Base-by-base conservation (phyloP, 2,329 filamentous ascomycete genomes). In the Rhynchosporium agropyri region DNA sequence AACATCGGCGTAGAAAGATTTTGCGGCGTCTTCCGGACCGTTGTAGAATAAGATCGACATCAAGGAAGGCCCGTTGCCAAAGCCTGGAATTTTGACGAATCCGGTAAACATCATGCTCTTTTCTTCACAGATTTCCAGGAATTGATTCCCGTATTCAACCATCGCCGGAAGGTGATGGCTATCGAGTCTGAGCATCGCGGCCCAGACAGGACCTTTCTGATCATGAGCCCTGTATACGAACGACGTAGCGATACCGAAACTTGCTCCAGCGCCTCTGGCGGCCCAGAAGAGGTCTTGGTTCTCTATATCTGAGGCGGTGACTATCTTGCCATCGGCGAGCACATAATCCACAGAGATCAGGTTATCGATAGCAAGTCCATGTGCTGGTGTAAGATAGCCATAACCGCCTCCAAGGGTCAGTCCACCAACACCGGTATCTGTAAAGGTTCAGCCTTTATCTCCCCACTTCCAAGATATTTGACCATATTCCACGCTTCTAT, bases 371-470 rank as follows among this genome's bases (percentile, higher is more conserved):
- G 65, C 65, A 4, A 71, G 58, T 3, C 71, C 69, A 20, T 71
- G 63, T 7, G 58, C 43, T 0, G 83, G 81, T 31, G 78, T 81
- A 15, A 88, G 74, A 73, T 81, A 80, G 1, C 86, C 84, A 68
- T 84, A 85, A 4, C 69, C 67, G 2, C 69, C 67, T 13, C 69
- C 68, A 12, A 71, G 60, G 3, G 64, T 67, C 12, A 70, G 51
- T 0, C 69, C 71, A 1, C 67, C 65, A 12, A 72, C 40, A 15
- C 60, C 60, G 15, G 55, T 54, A 29, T 54, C 51, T 54, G 36
- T 5, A 20, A 13, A 54, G 28, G 7, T 3, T 60, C 28, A 45
- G 54, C 28, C 5, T 26, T 4, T 20, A 20, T 20, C 20, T 20
- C 20, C 20, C 20, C 20, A 20, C 20, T 20, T 20, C 20, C 20